Percentiles rank a stretch among this genome's conserved stretches.
These are phyloP conservation scores for Athelia psychrophila DNA, from an alignment of 1,284 basidiomycete species.

Conservation along the genomic window DNA sequence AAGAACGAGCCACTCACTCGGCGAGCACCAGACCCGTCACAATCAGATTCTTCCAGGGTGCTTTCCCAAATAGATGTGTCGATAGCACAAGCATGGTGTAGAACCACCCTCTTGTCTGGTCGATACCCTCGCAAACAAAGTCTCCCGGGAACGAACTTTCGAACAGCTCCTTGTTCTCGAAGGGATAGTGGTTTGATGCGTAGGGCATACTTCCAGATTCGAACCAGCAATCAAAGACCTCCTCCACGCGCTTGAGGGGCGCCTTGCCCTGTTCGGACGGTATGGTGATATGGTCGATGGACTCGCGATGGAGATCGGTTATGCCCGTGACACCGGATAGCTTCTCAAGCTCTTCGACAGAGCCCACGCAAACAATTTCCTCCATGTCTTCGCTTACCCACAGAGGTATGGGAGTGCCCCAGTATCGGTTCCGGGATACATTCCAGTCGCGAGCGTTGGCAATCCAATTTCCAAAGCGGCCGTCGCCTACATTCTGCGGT, in stretches of 20 bases:
- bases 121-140: conserved; percentile 97
- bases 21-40: conserved; percentile 96
- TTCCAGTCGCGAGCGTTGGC: conserved; percentile 99
- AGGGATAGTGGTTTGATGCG: conserved; percentile 96
- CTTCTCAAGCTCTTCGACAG: conserved; percentile 85
- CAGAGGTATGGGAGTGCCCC: conserved; percentile 97
- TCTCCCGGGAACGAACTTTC: conserved; percentile 93
- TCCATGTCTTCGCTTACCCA: conserved; percentile 95
- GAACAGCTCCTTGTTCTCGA: conserved; percentile 92
- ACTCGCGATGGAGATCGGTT: conserved; percentile 93
- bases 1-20: conserved; percentile 50
- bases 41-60: conserved; percentile 99
- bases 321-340: conserved; percentile 86
- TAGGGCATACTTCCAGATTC: conserved; percentile 99
- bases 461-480: conserved; percentile 96
- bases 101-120: conserved; percentile 98
- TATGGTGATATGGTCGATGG: conserved; percentile 95
- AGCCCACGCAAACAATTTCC: conserved; percentile 89
- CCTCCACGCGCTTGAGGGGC: conserved; percentile 83
- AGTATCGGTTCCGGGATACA: conserved; percentile 97
- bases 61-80: conserved; percentile 90
- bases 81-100: conserved; percentile 96
- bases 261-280: conserved; percentile 93
- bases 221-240: conserved; percentile 99
- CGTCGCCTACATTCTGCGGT: conserved; percentile 87